A percentile compares a stretch with the other conserved stretches of the same genome.
These are phyloP conservation scores for Phytopythium vexans DNA, from an alignment of 352 stramenopile genomes.

Conservation along the genomic window DNA sequence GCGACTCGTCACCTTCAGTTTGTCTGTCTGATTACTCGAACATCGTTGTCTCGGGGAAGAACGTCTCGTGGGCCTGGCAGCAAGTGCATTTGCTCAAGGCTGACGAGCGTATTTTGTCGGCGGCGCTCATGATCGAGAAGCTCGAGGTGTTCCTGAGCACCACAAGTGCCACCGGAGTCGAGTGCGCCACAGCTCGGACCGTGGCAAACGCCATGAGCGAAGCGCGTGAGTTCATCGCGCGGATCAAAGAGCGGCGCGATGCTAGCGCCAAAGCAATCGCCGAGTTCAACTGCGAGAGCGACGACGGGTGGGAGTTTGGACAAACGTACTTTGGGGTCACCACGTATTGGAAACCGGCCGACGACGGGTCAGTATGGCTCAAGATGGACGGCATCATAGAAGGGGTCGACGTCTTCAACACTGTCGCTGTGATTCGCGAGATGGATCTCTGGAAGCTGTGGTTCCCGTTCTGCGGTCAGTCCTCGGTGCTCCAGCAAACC, in stretches of 20 bases:
- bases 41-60: constrained; percentile 39
- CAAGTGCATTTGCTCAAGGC: constrained; percentile 65
- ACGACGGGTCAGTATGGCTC: constrained; percentile 73
- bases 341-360: constrained; percentile 75
- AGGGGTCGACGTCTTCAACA: constrained; percentile 81
- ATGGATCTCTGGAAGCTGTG: constrained; percentile 74
- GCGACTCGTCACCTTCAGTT: constrained; percentile 2
- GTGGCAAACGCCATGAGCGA: constrained; percentile 47
- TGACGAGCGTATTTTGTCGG: constrained; percentile 74
- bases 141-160: constrained; percentile 50
- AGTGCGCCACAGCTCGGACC: constrained; percentile 1
- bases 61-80: constrained; percentile 69
- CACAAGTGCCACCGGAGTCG: background rate
- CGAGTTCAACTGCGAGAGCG: constrained; percentile 67
- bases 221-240: constrained; percentile 37
- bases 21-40: constrained; percentile 56
- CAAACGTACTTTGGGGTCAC: constrained; percentile 76
- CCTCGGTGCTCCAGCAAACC: constrained; percentile 46
- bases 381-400: constrained; percentile 78
- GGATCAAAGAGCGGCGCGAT: constrained; percentile 53
- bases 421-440: constrained; percentile 76
- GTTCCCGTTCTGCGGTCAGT: constrained; percentile 75
- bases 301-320: constrained; percentile 68
- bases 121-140: constrained; percentile 59
- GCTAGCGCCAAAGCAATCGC: constrained; percentile 48